These are phyloP conservation scores for Globisporangium takayamanum DNA, from an alignment of 352 stramenopile genomes.

Conservation along the genomic window DNA sequence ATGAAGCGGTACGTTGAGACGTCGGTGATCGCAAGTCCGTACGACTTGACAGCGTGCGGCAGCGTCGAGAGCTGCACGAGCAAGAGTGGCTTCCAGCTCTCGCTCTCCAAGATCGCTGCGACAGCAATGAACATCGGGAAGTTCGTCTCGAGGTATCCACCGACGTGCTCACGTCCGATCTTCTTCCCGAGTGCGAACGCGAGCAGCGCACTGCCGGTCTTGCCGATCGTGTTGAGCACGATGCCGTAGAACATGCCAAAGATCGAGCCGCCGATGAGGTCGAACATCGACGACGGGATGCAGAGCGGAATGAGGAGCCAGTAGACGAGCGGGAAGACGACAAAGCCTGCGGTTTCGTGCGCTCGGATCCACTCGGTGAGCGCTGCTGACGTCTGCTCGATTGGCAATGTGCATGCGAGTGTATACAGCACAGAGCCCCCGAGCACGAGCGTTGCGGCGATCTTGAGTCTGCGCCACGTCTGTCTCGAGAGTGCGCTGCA, in stretches of 20 bases:
- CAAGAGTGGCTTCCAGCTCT: conserved; percentile 67
- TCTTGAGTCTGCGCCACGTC: conserved; percentile 23
- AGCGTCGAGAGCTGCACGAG: conserved; percentile 69
- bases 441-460: conserved; percentile 10
- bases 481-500: not conserved
- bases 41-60: conserved; percentile 69
- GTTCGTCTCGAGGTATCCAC: conserved; percentile 44
- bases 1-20: conserved; percentile 46
- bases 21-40: conserved; percentile 63
- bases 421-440: conserved; percentile 8
- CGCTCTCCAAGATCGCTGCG: conserved; percentile 41
- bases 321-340: conserved; percentile 54
- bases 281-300: conserved; percentile 59
- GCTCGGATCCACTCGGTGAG: conserved; percentile 42
- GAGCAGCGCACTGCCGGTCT: conserved; percentile 53
- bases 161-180: conserved; percentile 43
- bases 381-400: conserved; percentile 30
- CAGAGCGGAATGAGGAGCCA: conserved; percentile 51
- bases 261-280: conserved; percentile 56
- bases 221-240: conserved; percentile 51
- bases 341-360: conserved; percentile 32
- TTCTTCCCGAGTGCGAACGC: conserved; percentile 55
- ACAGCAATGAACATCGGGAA: conserved; percentile 51
- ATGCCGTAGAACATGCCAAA: conserved; percentile 46
- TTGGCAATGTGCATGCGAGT: conserved; percentile 27